These are phyloP conservation scores for Suillus americanus DNA, from an alignment of 768 basidiomycete species.

Conservation along the genomic window DNA sequence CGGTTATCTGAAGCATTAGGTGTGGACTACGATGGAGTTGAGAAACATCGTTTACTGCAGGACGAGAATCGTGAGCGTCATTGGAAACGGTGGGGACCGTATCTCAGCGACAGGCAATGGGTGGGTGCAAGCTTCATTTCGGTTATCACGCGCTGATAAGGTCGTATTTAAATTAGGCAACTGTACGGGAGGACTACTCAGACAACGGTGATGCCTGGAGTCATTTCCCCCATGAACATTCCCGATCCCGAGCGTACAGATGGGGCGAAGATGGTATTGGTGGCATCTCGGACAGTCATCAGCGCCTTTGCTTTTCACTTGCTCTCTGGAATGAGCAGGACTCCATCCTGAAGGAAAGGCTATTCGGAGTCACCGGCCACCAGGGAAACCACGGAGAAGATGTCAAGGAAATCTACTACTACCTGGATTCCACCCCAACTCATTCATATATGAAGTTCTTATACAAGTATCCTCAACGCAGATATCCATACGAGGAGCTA, in stretches of 20 bases:
- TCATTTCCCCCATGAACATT: conserved; percentile 93
- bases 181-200: conserved; percentile 98
- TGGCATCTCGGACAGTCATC: conserved; percentile 96
- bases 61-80: conserved; percentile 78
- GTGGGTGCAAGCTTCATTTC: conserved; percentile 41
- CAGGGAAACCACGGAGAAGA: conserved; percentile 99
- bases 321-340: conserved; percentile 96
- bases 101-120: conserved; percentile 97
- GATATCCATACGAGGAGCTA: conserved; percentile 92
- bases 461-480: conserved; percentile 96
- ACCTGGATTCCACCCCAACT: conserved; percentile 96
- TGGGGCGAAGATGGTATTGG: conserved; percentile 99
- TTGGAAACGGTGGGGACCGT: conserved; percentile 99
- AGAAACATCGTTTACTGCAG: conserved; percentile 83
- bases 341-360: conserved; percentile 92
- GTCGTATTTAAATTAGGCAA: conserved; percentile 58
- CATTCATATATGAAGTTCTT: conserved; percentile 99
- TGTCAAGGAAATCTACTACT: conserved; percentile 98
- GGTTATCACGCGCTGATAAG: neutral
- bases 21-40: conserved; percentile 72
- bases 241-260: conserved; percentile 90
- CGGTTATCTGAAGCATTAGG: conserved; percentile 66
- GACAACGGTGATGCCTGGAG: conserved; percentile 94
- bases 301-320: conserved; percentile 86
- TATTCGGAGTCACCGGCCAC: conserved; percentile 95